Conservation (phyloP, 2,329 filamentous ascomycete genomes). For the Aspergillus arachidicola region DNA sequence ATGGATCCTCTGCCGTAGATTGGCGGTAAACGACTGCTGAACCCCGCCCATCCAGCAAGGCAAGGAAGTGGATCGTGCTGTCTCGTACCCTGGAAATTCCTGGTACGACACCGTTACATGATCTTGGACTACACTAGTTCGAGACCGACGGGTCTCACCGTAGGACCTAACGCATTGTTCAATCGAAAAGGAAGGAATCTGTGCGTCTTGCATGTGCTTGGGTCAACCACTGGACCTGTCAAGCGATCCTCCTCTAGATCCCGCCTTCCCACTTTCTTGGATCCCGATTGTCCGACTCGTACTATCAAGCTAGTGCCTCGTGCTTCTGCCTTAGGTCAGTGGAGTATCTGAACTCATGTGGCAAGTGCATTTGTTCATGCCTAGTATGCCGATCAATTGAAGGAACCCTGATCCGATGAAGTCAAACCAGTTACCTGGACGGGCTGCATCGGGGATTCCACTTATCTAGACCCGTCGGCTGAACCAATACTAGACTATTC, state of each 20-base stretch:
- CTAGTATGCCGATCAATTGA: conserved; percentile 14
- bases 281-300: conserved; percentile 16
- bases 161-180: not conserved
- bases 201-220: conserved; percentile 16
- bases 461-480: conserved; percentile 13
- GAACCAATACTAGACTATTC: conserved; percentile 12
- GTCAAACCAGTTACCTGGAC: conserved; percentile 13
- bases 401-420: conserved; percentile 15
- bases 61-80: conserved; percentile 14
- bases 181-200: conserved; percentile 13
- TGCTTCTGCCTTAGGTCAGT: conserved; percentile 13
- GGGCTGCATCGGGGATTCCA: conserved; percentile 5
- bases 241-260: conserved; percentile 10
- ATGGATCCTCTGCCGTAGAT: not conserved
- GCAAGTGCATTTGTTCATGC: conserved; percentile 18
- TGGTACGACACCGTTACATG: conserved; percentile 14
- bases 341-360: conserved; percentile 20
- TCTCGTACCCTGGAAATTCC: not conserved
- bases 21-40: not conserved
- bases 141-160: conserved; percentile 8
- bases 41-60: conserved; percentile 19
- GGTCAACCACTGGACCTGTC: conserved; percentile 15
- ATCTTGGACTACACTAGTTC: conserved; percentile 17
- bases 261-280: conserved; percentile 6
- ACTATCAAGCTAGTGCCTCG: conserved; percentile 11